Conservation (phyloP, 2,329 filamentous ascomycete species). For the Celoporthe dispersa region DNA sequence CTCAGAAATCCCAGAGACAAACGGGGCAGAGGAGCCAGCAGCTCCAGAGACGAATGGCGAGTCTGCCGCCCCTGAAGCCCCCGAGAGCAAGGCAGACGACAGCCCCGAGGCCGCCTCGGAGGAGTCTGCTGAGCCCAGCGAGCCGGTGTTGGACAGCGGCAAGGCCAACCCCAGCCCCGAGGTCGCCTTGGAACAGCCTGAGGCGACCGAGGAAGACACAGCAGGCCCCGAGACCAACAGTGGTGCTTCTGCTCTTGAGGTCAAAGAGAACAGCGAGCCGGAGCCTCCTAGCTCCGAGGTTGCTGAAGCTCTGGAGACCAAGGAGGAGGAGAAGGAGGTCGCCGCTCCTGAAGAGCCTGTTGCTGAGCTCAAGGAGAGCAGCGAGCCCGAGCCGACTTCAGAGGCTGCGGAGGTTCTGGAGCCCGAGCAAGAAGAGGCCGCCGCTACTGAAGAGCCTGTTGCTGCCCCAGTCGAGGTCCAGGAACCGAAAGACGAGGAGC, state of each 20-base stretch:
- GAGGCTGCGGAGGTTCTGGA: slow-evolving; percentile 6
- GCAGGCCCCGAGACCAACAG: not conserved
- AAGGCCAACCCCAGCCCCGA: not conserved
- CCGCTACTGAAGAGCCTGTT: slow-evolving; percentile 18
- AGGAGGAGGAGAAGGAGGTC: slow-evolving; percentile 1
- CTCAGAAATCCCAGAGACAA: not conserved
- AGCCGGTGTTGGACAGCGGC: slow-evolving; percentile 1
- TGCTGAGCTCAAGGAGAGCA: slow-evolving; percentile 6
- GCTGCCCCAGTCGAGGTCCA: slow-evolving; percentile 8
- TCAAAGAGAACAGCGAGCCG: slow-evolving; percentile 10
- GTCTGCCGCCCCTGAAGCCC: not conserved
- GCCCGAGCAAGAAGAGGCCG: slow-evolving; percentile 10
- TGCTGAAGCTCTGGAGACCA: slow-evolving; percentile 6
- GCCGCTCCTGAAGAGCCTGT: slow-evolving; percentile 15
- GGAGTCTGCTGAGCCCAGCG: slow-evolving; percentile 10
- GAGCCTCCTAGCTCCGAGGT: slow-evolving; percentile 4
- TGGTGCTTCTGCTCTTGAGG: not conserved
- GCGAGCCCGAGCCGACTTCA: slow-evolving; percentile 1
- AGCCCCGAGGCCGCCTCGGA: not conserved
- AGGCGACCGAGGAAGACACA: not conserved
- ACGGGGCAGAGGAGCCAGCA: not conserved
- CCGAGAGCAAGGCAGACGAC: not conserved
- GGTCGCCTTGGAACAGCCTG: too few relatives aligned
- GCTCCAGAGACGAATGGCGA: not conserved
- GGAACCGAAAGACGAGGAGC: slow-evolving; percentile 3